Conservation (phyloP, 202 grass and related monocot genomes). For the Bolboschoenoplectus hybrid region DNA sequence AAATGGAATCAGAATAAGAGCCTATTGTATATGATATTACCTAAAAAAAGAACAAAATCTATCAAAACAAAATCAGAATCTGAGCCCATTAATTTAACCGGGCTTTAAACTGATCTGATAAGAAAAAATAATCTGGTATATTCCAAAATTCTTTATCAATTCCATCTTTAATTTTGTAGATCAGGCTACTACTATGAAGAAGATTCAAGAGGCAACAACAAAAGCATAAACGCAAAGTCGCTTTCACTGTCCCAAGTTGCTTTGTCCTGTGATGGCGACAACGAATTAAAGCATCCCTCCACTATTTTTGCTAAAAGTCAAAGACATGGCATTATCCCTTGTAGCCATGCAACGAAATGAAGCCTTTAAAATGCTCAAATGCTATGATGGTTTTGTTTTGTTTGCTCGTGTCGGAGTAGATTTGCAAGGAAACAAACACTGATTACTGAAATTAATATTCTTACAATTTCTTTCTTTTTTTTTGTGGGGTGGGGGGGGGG, state of each 20-base stretch:
- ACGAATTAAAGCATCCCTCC: constrained; percentile 14
- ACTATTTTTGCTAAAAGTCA: constrained; percentile 24
- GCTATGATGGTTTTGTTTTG: neutral
- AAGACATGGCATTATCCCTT: neutral
- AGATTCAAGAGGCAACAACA: neutral
- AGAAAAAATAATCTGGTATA: neutral
- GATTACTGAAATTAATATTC: neutral
- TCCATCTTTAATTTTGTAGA: neutral
- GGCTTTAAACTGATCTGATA: neutral
- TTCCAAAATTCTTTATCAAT: neutral
- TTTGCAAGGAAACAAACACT: neutral
- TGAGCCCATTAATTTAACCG: neutral
- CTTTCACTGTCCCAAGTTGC: constrained; percentile 26
- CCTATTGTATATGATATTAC: no score
- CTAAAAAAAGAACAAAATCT: no score
- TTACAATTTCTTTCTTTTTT: neutral
- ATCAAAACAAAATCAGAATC: no score
- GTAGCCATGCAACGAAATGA: neutral
- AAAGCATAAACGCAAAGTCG: constrained; percentile 8
- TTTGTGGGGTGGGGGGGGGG: neutral
- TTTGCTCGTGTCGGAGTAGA: neutral
- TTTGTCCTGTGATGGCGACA: constrained; percentile 30
- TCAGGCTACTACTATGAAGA: neutral
- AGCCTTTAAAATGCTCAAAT: neutral
- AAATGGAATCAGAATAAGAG: neutral